Conservation (phyloP, 2,329 filamentous ascomycete species). For the Zalaria sp. region DNA sequence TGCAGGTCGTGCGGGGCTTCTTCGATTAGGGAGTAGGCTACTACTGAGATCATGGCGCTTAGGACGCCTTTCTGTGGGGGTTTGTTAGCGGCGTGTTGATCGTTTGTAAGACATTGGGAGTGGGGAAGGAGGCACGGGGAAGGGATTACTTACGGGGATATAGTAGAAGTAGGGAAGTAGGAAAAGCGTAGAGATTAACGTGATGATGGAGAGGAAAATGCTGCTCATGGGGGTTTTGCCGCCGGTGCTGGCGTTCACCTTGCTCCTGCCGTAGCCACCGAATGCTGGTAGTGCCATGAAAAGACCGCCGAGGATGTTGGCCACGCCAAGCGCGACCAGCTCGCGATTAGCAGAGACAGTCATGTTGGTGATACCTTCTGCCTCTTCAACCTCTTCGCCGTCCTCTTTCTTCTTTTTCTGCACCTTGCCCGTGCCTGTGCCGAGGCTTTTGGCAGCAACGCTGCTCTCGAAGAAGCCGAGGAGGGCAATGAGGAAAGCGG, state of each 20-base stretch:
- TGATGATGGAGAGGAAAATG: slow-evolving; percentile 70
- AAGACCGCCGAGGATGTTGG: slow-evolving; percentile 80
- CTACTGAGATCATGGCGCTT: slow-evolving; percentile 86
- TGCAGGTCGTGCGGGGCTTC: slow-evolving; percentile 84
- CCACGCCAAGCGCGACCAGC: slow-evolving; percentile 77
- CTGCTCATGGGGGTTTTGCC: slow-evolving; percentile 90
- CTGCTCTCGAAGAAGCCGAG: slow-evolving; percentile 98
- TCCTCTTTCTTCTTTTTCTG: slow-evolving; percentile 33
- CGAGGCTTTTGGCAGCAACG: slow-evolving; percentile 84
- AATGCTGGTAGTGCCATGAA: slow-evolving; percentile 91
- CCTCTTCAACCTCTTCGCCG: slow-evolving; percentile 16
- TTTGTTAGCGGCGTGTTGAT: slow-evolving; percentile 4
- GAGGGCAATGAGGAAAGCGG: slow-evolving; percentile 82
- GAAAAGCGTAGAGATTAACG: slow-evolving; percentile 66
- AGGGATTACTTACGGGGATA: slow-evolving; percentile 56
- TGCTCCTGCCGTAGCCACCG: slow-evolving; percentile 90
- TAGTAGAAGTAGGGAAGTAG: slow-evolving; percentile 88
- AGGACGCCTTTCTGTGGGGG: slow-evolving; percentile 68
- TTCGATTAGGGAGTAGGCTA: slow-evolving; percentile 88
- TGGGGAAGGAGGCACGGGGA: background rate
- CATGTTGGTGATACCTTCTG: slow-evolving; percentile 55
- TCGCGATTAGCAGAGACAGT: slow-evolving; percentile 83
- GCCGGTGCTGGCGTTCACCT: slow-evolving; percentile 85
- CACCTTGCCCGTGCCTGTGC: slow-evolving; percentile 36
- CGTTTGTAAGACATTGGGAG: background rate